phyloP scores from a whole-genome alignment of 1,284 basidiomycete species.

The Ganoderma sinense region DNA sequence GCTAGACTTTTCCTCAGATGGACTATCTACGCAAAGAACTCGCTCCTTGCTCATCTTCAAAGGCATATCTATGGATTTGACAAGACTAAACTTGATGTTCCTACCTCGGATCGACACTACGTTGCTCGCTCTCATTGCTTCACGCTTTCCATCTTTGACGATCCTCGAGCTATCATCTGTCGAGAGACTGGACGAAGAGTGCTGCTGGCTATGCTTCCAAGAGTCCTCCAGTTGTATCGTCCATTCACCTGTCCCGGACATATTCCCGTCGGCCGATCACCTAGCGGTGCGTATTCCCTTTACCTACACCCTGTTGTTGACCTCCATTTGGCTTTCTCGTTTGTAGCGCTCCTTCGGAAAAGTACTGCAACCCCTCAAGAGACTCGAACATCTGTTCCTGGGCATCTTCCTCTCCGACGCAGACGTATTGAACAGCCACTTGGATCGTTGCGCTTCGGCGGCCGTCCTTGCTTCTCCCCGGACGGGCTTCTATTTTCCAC shows the following conservation, averaged over 20 bases:
- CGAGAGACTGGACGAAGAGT: slow-evolving; percentile 59
- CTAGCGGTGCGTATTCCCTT: slow-evolving; percentile 55
- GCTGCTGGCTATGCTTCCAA: slow-evolving; percentile 70
- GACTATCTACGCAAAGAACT: slow-evolving; percentile 35
- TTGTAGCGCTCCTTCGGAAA: slow-evolving; percentile 13
- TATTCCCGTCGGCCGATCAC: slow-evolving; percentile 47
- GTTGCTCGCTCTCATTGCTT: slow-evolving; percentile 55
- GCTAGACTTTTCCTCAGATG: slow-evolving; percentile 37
- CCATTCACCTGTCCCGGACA: slow-evolving; percentile 69
- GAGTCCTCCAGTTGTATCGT: slow-evolving; percentile 60
- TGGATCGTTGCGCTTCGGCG: slow-evolving; percentile 40
- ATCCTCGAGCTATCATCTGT: slow-evolving; percentile 62
- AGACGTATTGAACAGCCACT: slow-evolving; percentile 44
- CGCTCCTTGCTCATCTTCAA: slow-evolving; percentile 36
- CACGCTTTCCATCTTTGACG: slow-evolving; percentile 50
- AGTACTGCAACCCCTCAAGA: slow-evolving; percentile 31
- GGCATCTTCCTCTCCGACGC: slow-evolving; percentile 65
- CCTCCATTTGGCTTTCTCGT: not conserved
- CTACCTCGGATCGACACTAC: slow-evolving; percentile 61
- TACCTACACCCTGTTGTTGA: not conserved
- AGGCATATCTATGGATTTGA: slow-evolving; percentile 37
- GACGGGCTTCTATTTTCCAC: slow-evolving; percentile 36
- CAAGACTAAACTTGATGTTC: slow-evolving; percentile 54
- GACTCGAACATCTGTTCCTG: slow-evolving; percentile 59
- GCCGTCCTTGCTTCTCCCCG: slow-evolving; percentile 47